A percentile compares a stretch with the other conserved stretches of the same genome.
Conservation (phyloP, 2,329 filamentous ascomycete species). For the Cyphellophora attinorum region DNA sequence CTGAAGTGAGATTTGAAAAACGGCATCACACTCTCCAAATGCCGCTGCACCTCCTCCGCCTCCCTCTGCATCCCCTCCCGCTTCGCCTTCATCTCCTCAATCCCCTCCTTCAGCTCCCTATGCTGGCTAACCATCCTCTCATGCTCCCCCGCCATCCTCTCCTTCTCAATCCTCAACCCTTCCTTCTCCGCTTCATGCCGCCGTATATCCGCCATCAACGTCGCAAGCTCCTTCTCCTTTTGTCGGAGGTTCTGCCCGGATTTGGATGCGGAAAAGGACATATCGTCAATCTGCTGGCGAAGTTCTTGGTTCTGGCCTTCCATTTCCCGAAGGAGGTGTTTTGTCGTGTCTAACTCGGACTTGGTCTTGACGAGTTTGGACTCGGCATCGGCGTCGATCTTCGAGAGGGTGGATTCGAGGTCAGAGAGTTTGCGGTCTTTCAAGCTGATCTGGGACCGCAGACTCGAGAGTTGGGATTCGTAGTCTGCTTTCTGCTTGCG, state of each 20-base stretch:
- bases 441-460: slow-evolving; percentile 78
- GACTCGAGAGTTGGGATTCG: slow-evolving; percentile 65
- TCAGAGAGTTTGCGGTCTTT: slow-evolving; percentile 88
- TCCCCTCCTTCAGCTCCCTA: slow-evolving; percentile 76
- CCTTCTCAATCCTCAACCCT: slow-evolving; percentile 69
- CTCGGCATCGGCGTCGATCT: slow-evolving; percentile 80
- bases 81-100: slow-evolving; percentile 76
- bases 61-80: slow-evolving; percentile 79
- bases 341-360: slow-evolving; percentile 69
- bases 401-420: slow-evolving; percentile 71
- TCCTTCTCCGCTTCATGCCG: slow-evolving; percentile 73
- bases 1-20: slow-evolving; percentile 13
- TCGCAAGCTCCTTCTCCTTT: slow-evolving; percentile 85
- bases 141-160: slow-evolving; percentile 61
- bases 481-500: slow-evolving; percentile 13
- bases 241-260: slow-evolving; percentile 89
- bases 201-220: slow-evolving; percentile 76
- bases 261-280: slow-evolving; percentile 85
- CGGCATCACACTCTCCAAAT: slow-evolving; percentile 79
- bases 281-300: slow-evolving; percentile 72
- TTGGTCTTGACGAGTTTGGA: slow-evolving; percentile 68
- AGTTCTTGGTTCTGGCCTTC: slow-evolving; percentile 71
- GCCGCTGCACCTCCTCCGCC: slow-evolving; percentile 73
- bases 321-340: slow-evolving; percentile 66
- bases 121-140: slow-evolving; percentile 67